Conservation (phyloP, 2,329 filamentous ascomycete genomes). For the Trichothecium roseum region DNA sequence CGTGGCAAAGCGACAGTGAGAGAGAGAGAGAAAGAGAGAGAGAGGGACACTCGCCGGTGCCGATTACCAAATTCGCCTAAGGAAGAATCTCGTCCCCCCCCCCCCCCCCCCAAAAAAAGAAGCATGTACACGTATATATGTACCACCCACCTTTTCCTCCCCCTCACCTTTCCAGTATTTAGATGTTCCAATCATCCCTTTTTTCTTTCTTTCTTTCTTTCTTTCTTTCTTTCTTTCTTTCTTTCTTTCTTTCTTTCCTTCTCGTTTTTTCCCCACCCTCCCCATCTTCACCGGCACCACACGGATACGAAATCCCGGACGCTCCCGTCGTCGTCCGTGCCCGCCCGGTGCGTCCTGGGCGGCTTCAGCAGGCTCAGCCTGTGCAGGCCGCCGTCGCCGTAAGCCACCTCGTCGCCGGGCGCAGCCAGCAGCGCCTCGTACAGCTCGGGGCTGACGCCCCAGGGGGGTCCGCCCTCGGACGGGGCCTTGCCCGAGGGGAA, state of each 20-base stretch:
- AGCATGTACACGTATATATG: background rate
- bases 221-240: too few species aligned
- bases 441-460: conserved; percentile 54
- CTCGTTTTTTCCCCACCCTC: too few species aligned
- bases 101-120: too few species aligned
- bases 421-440: conserved; percentile 62
- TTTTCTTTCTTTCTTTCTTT: too few species aligned
- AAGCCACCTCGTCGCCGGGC: conserved; percentile 58
- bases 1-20: conserved; percentile 28
- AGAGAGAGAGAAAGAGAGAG: conserved; percentile 4
- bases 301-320: conserved; percentile 44
- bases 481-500: conserved; percentile 66
- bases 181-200: too few species aligned
- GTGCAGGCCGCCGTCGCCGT: conserved; percentile 35
- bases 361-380: conserved; percentile 41
- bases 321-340: conserved; percentile 31
- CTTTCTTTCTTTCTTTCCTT: conserved; percentile 1
- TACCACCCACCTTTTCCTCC: too few species aligned
- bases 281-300: conserved; percentile 33
- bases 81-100: too few species aligned
- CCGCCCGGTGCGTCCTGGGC: conserved; percentile 34
- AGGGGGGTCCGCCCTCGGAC: conserved; percentile 59
- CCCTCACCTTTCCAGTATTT: too few species aligned
- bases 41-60: background rate
- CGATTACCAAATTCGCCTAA: background rate